phyloP scores from a whole-genome alignment of 2,329 filamentous ascomycete genomes.

The Aspergillus sp. region DNA sequence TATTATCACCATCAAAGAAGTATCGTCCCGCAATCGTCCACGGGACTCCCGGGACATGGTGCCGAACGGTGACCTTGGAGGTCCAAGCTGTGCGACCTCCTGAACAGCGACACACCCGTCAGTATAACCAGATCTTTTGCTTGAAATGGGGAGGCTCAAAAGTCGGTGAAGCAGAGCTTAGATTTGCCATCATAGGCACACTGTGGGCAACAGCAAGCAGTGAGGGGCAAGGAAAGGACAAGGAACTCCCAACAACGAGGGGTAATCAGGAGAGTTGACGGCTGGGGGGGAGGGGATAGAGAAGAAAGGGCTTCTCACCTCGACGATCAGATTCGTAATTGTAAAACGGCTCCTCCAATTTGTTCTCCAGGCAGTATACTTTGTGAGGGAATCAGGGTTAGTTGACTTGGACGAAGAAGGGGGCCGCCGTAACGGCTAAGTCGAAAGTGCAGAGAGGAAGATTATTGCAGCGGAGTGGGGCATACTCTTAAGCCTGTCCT shows the following conservation, averaged over 20 bases:
- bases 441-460: not conserved
- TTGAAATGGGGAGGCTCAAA: slow-evolving; percentile 26
- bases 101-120: slow-evolving; percentile 40
- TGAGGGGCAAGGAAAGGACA: slow-evolving; percentile 30
- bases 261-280: slow-evolving; percentile 18
- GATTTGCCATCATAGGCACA: slow-evolving; percentile 31
- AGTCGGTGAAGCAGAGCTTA: slow-evolving; percentile 38
- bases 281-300: slow-evolving; percentile 7
- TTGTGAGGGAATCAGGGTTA: slow-evolving; percentile 13
- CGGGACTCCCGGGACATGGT: not conserved
- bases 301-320: slow-evolving; percentile 51
- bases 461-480: slow-evolving; percentile 20
- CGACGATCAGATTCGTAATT: slow-evolving; percentile 74
- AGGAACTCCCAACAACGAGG: slow-evolving; percentile 27
- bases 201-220: slow-evolving; percentile 15
- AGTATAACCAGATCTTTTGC: slow-evolving; percentile 23
- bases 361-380: slow-evolving; percentile 62
- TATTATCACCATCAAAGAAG: slow-evolving; percentile 91
- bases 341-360: slow-evolving; percentile 61
- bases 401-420: not conserved
- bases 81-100: slow-evolving; percentile 92
- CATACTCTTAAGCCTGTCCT: slow-evolving; percentile 60
- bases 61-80: slow-evolving; percentile 69
- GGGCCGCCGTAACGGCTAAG: slow-evolving; percentile 12
- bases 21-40: slow-evolving; percentile 68